phyloP scores from a whole-genome alignment of 768 basidiomycete species.

The Termitomyces heimii region DNA sequence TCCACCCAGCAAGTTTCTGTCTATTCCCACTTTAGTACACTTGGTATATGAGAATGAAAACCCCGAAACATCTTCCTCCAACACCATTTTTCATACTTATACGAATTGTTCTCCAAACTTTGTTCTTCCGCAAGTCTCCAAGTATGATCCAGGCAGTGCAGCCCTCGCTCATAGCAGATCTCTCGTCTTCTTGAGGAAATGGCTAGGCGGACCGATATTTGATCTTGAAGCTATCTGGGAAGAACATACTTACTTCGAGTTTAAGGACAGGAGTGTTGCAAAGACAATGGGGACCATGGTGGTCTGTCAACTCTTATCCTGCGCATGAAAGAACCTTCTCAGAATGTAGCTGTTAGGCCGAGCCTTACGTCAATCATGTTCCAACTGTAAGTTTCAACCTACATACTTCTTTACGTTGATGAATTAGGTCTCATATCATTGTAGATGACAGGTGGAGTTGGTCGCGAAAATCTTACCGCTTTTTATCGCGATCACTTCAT shows the following conservation, averaged over 20 bases:
- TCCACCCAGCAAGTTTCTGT: constrained; percentile 11
- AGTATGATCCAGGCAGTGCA: constrained; percentile 36
- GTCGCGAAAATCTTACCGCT: constrained; percentile 38
- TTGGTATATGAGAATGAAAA: constrained; percentile 20
- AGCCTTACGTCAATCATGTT: constrained; percentile 57
- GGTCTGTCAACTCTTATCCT: constrained; percentile 23
- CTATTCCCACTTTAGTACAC: constrained; percentile 32
- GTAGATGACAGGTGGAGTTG: constrained; percentile 53
- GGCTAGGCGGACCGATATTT: constrained; percentile 44
- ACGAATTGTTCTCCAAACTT: constrained; percentile 30
- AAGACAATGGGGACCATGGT: constrained; percentile 56
- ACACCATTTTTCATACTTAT: constrained; percentile 19
- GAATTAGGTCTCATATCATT: background rate
- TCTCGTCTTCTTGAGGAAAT: constrained; percentile 37
- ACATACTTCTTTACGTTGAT: background rate
- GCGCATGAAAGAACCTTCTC: background rate
- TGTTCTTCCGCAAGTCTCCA: constrained; percentile 33
- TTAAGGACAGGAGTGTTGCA: constrained; percentile 41
- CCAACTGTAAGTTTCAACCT: constrained; percentile 33
- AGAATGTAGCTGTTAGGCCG: constrained; percentile 25
- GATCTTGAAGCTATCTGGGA: constrained; percentile 60
- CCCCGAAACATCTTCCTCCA: constrained; percentile 15
- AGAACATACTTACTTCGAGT: constrained; percentile 52
- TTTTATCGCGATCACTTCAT: constrained; percentile 57
- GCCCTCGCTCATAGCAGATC: constrained; percentile 40